These are phyloP conservation scores for Kuraishia capsulata DNA, from an alignment of 805 yeast species.

Conservation along the genomic window DNA sequence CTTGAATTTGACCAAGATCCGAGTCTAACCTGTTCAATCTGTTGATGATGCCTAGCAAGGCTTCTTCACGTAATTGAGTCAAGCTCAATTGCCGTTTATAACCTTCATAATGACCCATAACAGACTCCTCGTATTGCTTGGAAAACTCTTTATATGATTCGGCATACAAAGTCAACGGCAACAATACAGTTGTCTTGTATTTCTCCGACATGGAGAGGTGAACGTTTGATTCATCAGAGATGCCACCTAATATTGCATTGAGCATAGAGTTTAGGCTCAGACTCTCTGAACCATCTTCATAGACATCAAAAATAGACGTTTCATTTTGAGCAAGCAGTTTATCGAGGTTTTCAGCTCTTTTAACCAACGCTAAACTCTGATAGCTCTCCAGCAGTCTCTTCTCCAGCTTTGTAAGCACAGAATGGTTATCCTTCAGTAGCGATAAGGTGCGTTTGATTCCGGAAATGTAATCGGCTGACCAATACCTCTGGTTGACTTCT, in stretches of 20 bases:
- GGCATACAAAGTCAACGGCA: background rate
- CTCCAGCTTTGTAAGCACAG: conserved; percentile 4
- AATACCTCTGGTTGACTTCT: conserved; percentile 8
- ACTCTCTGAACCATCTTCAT: background rate
- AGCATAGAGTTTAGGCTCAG: background rate
- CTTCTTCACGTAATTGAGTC: background rate
- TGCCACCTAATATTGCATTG: background rate
- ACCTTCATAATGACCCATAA: background rate
- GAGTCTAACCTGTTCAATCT: background rate
- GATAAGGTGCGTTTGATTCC: conserved; percentile 6
- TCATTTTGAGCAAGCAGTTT: background rate
- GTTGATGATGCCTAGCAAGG: background rate
- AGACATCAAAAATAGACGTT: background rate
- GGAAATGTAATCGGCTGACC: conserved; percentile 9
- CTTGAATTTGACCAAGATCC: too few relatives aligned
- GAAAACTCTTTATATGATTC: background rate
- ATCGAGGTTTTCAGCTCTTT: background rate
- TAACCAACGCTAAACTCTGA: background rate
- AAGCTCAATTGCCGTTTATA: background rate
- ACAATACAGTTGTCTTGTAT: background rate
- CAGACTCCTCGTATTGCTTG: background rate
- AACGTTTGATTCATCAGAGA: background rate
- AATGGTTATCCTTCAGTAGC: conserved; percentile 4
- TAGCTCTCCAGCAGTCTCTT: background rate
- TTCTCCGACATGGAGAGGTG: background rate